These are phyloP conservation scores for Coemansia sp. DNA, from an alignment of 192 early-diverging fungal species.

Conservation along the genomic window DNA sequence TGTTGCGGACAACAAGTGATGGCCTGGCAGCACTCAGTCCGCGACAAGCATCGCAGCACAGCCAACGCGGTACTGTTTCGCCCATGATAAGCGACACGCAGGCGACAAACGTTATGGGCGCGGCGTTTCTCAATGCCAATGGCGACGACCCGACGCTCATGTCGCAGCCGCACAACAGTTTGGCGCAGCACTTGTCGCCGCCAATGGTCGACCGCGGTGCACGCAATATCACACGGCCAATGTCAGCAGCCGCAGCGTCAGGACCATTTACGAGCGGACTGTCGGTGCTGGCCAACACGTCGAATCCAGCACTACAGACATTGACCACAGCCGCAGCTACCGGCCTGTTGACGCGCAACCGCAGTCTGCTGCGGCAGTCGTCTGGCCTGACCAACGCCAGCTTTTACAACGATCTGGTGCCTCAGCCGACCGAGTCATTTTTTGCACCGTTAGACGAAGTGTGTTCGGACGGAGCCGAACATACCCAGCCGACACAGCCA, in stretches of 20 bases:
- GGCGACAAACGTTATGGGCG: conserved; percentile 13
- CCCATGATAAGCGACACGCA: conserved; percentile 16
- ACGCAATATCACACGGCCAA: neutral
- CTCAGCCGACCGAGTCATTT: conserved; percentile 48
- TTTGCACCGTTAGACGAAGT: conserved; percentile 54
- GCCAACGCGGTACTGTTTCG: neutral
- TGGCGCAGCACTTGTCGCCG: conserved; percentile 43
- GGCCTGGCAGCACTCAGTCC: neutral
- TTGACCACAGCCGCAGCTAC: conserved; percentile 10
- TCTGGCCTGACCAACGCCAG: conserved; percentile 40
- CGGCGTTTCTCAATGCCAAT: conserved; percentile 34
- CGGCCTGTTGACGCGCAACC: conserved; percentile 40
- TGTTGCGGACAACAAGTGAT: conserved; percentile 4
- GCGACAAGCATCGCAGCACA: neutral
- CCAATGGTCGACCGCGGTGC: conserved; percentile 24
- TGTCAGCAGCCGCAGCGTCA: neutral
- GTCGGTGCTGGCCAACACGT: neutral
- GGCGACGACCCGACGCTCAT: conserved; percentile 47
- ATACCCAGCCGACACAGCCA: neutral
- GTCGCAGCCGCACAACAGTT: conserved; percentile 56
- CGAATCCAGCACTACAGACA: conserved; percentile 9
- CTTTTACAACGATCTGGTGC: conserved; percentile 51
- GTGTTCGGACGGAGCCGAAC: conserved; percentile 32
- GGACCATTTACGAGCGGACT: neutral
- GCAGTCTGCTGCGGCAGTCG: conserved; percentile 41